phyloP scores from a whole-genome alignment of 2,329 filamentous ascomycete genomes.

The Thielaviopsis musarum region DNA sequence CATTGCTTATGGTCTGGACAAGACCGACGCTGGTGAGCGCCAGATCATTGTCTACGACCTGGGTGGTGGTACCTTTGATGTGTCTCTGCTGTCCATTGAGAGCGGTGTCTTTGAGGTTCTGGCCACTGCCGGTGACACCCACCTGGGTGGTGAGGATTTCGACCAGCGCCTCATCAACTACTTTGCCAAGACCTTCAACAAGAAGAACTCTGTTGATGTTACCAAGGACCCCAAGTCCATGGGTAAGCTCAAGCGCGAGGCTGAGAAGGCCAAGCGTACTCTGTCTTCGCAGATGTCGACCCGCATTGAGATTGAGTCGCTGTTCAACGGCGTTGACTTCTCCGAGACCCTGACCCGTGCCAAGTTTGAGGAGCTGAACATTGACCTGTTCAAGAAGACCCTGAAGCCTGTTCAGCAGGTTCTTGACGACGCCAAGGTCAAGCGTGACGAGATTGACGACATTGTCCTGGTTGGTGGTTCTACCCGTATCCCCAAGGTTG shows the following conservation, averaged over 20 bases:
- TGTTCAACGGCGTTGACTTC: conserved; percentile 94
- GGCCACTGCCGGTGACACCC: conserved; percentile 90
- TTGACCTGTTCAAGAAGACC: conserved; percentile 98
- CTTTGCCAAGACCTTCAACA: conserved; percentile 94
- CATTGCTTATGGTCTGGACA: conserved; percentile 86
- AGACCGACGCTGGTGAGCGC: conserved; percentile 61
- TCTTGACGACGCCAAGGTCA: conserved; percentile 92
- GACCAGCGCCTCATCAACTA: conserved; percentile 94
- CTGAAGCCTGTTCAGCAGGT: conserved; percentile 98
- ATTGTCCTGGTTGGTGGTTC: conserved; percentile 97
- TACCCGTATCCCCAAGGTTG: conserved; percentile 97
- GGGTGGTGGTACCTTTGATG: conserved; percentile 89
- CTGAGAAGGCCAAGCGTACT: conserved; percentile 98
- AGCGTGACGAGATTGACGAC: conserved; percentile 88
- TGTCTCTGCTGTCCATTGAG: conserved; percentile 81
- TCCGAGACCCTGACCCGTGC: conserved; percentile 95
- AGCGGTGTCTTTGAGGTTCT: conserved; percentile 88
- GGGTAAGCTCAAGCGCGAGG: conserved; percentile 98
- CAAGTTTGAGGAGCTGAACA: conserved; percentile 99
- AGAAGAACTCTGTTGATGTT: conserved; percentile 86
- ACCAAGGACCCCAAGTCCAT: conserved; percentile 93
- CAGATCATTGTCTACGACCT: conserved; percentile 90
- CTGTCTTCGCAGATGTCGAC: conserved; percentile 88
- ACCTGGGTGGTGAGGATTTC: conserved; percentile 97
- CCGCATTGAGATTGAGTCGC: conserved; percentile 90